Evolutionary conservation across 345 rosid genomes (phyloP).

Genomic region (Populus ilicifolia): DNA sequence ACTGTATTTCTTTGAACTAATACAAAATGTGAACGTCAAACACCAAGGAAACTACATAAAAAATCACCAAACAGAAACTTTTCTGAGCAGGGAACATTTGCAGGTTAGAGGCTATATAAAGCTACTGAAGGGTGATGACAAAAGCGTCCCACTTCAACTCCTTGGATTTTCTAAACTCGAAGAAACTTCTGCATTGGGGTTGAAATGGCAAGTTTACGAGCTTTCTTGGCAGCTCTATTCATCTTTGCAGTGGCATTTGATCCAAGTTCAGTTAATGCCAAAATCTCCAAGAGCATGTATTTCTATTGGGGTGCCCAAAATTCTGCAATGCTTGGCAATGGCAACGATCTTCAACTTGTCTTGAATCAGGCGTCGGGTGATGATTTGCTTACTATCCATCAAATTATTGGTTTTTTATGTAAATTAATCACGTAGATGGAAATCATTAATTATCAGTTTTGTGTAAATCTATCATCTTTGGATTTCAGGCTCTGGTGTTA

Average conservation of each 20-base stretch:
- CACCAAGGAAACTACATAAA: background rate
- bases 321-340: slow-evolving; percentile 27
- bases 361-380: slow-evolving; percentile 59
- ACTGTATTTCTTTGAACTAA: background rate
- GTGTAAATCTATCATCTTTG: background rate
- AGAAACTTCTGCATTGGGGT: background rate
- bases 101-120: background rate
- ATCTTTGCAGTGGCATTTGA: slow-evolving; percentile 29
- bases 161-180: background rate
- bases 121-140: background rate
- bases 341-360: slow-evolving; percentile 50
- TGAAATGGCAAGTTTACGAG: slow-evolving; percentile 36
- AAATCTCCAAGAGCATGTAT: slow-evolving; percentile 47
- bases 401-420: background rate
- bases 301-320: slow-evolving; percentile 58
- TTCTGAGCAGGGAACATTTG: background rate
- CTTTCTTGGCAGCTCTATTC: slow-evolving; percentile 27
- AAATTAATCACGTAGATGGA: too few species aligned
- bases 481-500: slow-evolving; percentile 51
- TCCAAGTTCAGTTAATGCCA: slow-evolving; percentile 41
- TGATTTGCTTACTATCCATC: background rate
- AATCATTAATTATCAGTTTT: background rate
- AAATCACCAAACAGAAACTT: too few species aligned
- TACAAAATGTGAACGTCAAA: background rate
- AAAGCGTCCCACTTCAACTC: slow-evolving; percentile 22